Evolutionary conservation across 1,284 basidiomycete genomes (phyloP).

Genomic region (Mycosarcoma maydis): DNA sequence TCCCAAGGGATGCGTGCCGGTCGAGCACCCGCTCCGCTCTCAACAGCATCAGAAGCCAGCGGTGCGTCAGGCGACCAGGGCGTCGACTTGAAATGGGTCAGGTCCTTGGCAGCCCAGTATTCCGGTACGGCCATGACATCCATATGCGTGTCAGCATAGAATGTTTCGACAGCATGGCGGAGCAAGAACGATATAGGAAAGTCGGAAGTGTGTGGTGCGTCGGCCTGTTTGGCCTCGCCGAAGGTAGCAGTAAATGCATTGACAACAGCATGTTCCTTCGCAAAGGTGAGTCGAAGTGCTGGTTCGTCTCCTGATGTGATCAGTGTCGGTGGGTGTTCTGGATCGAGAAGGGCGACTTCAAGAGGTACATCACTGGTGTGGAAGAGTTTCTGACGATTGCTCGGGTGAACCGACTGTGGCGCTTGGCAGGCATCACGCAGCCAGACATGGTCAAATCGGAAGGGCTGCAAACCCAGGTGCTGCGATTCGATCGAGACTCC

Average conservation of each 20-base stretch:
- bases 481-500: conserved; percentile 64
- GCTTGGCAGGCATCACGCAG: conserved; percentile 74
- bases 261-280: conserved; percentile 39
- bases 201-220: conserved; percentile 46
- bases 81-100: conserved; percentile 50
- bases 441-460: conserved; percentile 63
- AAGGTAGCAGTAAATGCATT: conserved; percentile 59
- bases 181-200: conserved; percentile 68
- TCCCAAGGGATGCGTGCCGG: conserved; percentile 70
- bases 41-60: not conserved
- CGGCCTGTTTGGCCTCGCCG: conserved; percentile 16
- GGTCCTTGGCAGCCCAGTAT: conserved; percentile 56
- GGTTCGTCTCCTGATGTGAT: conserved; percentile 20
- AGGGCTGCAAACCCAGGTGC: conserved; percentile 44
- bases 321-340: conserved; percentile 50
- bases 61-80: conserved; percentile 29
- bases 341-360: conserved; percentile 69
- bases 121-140: conserved; percentile 53
- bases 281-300: conserved; percentile 40
- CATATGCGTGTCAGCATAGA: conserved; percentile 53
- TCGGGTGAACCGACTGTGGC: conserved; percentile 74
- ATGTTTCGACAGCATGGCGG: conserved; percentile 70
- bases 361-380: conserved; percentile 72
- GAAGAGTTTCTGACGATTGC: conserved; percentile 80
- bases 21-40: conserved; percentile 69